Evolutionary conservation across 23 red algal genomes (phyloP).

Genomic region (Gracilaria gracilis): DNA sequence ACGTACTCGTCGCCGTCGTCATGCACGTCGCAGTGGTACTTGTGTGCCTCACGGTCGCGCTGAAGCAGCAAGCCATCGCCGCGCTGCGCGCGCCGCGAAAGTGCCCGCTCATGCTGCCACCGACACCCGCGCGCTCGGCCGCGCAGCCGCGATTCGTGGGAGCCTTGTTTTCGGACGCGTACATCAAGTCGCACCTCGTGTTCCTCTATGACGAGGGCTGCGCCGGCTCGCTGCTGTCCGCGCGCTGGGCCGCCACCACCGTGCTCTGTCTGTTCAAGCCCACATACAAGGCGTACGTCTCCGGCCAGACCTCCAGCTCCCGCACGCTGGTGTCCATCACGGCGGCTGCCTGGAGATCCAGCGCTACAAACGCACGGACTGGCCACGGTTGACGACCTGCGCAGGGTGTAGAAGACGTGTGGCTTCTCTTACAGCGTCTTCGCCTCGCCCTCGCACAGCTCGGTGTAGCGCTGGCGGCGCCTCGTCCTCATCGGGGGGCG

Average conservation of each 20-base stretch:
- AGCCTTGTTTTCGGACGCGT: background rate
- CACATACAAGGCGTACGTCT: conserved; percentile 4
- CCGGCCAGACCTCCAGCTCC: background rate
- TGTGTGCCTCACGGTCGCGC: background rate
- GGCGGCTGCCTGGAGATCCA: background rate
- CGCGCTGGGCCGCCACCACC: conserved; percentile 56
- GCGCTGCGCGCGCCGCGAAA: background rate
- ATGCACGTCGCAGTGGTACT: conserved; percentile 14
- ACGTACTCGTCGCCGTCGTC: conserved; percentile 11
- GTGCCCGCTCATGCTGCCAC: background rate
- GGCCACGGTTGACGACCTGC: background rate
- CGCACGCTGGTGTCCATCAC: background rate
- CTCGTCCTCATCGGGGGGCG: no score
- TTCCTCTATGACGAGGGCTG: conserved; percentile 37
- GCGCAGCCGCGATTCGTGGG: background rate
- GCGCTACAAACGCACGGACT: conserved; percentile 2
- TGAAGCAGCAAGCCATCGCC: no score
- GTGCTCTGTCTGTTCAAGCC: conserved; percentile 60
- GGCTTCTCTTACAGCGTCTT: no score
- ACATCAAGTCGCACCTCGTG: background rate
- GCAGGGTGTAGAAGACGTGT: no score
- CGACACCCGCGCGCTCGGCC: background rate
- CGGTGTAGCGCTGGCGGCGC: no score
- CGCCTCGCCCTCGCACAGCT: no score
- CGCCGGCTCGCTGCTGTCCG: conserved; percentile 60